A percentile compares a stretch with the other conserved stretches of the same genome.
Evolutionary conservation across 1,284 basidiomycete species (phyloP).

Genomic region (Amylostereum chailletii): DNA sequence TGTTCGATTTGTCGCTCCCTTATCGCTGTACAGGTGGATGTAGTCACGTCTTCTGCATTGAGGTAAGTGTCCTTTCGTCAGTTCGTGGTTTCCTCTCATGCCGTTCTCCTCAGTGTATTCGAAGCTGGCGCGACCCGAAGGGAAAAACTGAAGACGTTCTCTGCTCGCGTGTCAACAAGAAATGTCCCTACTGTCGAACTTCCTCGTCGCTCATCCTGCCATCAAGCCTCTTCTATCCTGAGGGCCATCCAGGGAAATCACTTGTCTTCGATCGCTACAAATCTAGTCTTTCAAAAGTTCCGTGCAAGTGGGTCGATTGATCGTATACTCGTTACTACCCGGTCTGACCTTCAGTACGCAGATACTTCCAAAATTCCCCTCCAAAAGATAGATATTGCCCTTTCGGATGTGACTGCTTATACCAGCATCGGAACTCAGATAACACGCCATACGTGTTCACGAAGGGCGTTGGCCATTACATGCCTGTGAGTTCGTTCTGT

Average conservation of each 20-base stretch:
- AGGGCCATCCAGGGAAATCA: constrained; percentile 42
- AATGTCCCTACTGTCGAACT: constrained; percentile 65
- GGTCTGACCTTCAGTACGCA: constrained; percentile 16
- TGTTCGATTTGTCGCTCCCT: background rate
- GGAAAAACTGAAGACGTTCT: constrained; percentile 43
- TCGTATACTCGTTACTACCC: background rate
- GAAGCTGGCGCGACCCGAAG: constrained; percentile 56
- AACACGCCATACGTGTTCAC: constrained; percentile 50
- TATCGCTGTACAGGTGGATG: constrained; percentile 41
- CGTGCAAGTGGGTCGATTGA: constrained; percentile 44
- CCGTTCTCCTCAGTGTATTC: constrained; percentile 47
- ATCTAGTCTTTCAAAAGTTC: constrained; percentile 57
- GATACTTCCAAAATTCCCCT: constrained; percentile 53
- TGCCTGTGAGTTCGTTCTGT: constrained; percentile 27
- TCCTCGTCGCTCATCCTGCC: constrained; percentile 59
- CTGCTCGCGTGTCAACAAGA: constrained; percentile 53
- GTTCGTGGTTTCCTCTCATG: constrained; percentile 1
- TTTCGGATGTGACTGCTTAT: constrained; percentile 71
- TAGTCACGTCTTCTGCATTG: constrained; percentile 65
- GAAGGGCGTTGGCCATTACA: constrained; percentile 43
- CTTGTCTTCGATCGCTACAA: constrained; percentile 49
- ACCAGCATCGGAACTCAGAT: constrained; percentile 56
- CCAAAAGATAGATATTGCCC: constrained; percentile 48
- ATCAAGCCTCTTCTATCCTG: constrained; percentile 53
- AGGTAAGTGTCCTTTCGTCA: constrained; percentile 28